phyloP scores from a whole-genome alignment of 1,284 basidiomycete species.

The Sanghuangporus sanghuang region DNA sequence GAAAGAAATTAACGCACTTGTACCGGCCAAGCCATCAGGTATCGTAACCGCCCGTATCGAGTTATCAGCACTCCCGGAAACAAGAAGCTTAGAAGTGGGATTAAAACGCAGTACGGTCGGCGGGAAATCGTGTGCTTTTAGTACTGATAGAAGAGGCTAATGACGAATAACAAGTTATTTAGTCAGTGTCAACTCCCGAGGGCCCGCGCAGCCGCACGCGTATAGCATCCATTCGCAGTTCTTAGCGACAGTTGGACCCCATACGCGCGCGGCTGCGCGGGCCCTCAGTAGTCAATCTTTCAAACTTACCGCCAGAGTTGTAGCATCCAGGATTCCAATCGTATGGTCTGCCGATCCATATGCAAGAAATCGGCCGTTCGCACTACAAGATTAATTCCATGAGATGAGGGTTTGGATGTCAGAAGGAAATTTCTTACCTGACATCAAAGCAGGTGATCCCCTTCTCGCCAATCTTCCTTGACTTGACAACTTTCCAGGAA shows the following conservation, averaged over 20 bases:
- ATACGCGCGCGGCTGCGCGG: too few species aligned
- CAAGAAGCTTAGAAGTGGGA: slow-evolving; percentile 74
- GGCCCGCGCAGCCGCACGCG: too few species aligned
- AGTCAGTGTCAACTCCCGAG: too few species aligned
- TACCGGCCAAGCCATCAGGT: slow-evolving; percentile 49
- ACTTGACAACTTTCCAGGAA: slow-evolving; percentile 49
- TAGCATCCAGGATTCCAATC: slow-evolving; percentile 81
- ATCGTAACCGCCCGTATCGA: slow-evolving; percentile 79
- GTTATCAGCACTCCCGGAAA: slow-evolving; percentile 91
- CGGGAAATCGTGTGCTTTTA: slow-evolving; percentile 94
- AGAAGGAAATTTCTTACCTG: slow-evolving; percentile 45
- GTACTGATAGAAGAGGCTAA: slow-evolving; percentile 84
- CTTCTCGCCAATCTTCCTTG: slow-evolving; percentile 66
- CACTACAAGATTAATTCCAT: slow-evolving; percentile 36
- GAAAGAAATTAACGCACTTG: slow-evolving; percentile 38
- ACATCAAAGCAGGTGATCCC: slow-evolving; percentile 84
- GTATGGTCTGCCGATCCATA: slow-evolving; percentile 87
- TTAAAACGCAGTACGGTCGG: slow-evolving; percentile 89
- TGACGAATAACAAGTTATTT: background rate
- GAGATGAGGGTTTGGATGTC: background rate
- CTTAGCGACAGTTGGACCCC: too few species aligned
- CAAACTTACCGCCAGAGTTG: slow-evolving; percentile 65
- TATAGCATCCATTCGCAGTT: background rate
- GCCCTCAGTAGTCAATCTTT: background rate
- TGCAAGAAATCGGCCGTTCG: slow-evolving; percentile 78